Evolutionary conservation across 2,329 filamentous ascomycete species (phyloP).

Genomic region (Neofusicoccum umdonicola): DNA sequence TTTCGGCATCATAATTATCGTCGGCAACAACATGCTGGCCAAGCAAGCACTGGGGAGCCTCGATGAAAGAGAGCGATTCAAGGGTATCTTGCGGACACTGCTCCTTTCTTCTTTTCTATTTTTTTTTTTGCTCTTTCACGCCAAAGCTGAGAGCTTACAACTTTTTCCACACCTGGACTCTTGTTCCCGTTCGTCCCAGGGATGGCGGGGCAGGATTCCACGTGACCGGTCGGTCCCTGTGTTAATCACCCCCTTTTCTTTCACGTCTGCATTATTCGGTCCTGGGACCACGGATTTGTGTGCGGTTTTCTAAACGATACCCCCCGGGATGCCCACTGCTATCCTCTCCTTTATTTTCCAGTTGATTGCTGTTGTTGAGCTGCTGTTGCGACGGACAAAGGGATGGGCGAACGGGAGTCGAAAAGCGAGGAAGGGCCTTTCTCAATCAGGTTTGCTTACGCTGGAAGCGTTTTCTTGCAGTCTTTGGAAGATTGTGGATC

Average conservation of each 20-base stretch:
- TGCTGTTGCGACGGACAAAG: too few relatives aligned
- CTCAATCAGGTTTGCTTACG: too few relatives aligned
- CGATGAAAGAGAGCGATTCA: neutral
- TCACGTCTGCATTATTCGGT: neutral
- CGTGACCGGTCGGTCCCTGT: neutral
- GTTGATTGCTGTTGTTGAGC: too few relatives aligned
- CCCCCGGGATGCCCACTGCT: slow-evolving; percentile 6
- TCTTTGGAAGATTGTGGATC: too few relatives aligned
- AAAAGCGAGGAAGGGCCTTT: too few relatives aligned
- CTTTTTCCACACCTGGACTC: neutral
- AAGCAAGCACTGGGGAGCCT: neutral
- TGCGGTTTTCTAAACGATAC: slow-evolving; percentile 4
- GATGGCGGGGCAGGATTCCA: neutral
- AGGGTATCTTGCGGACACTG: neutral
- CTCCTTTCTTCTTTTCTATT: neutral
- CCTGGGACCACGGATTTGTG: neutral
- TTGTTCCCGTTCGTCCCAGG: neutral
- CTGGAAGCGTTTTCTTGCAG: too few relatives aligned
- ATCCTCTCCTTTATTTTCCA: neutral
- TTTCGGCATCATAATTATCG: neutral
- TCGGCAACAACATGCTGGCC: neutral
- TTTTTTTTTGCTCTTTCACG: neutral
- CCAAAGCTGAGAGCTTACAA: neutral
- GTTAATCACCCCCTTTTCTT: neutral
- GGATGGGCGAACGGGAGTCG: too few relatives aligned